Evolutionary conservation across 331 rosid species (phyloP).

Genomic region (Quercus phellos): DNA sequence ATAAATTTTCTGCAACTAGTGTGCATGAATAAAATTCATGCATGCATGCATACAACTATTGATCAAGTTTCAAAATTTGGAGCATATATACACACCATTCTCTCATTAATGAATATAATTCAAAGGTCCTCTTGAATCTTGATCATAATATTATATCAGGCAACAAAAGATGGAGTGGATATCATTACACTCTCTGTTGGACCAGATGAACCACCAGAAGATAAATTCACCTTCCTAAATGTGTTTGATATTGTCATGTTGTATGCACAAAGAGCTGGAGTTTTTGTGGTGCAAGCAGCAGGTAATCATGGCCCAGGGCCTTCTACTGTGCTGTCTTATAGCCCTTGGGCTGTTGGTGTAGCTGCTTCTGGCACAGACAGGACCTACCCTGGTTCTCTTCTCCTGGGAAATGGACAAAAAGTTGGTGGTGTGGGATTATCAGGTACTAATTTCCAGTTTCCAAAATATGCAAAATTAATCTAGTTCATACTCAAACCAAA

Average conservation of each 20-base stretch:
- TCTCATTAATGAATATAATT: background rate
- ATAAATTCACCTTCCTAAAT: conserved; percentile 50
- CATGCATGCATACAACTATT: background rate
- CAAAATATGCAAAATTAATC: background rate
- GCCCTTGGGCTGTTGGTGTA: conserved; percentile 77
- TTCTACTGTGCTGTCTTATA: conserved; percentile 62
- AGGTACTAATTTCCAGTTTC: conserved; percentile 27
- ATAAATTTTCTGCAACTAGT: too few relatives aligned
- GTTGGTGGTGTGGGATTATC: conserved; percentile 58
- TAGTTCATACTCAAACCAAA: background rate
- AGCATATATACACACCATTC: background rate
- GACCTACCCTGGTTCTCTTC: conserved; percentile 41
- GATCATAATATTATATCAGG: conserved; percentile 30
- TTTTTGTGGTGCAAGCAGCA: conserved; percentile 76
- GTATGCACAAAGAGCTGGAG: conserved; percentile 73
- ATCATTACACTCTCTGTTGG: conserved; percentile 65
- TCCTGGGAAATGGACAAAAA: conserved; percentile 59
- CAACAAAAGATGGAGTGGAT: conserved; percentile 75
- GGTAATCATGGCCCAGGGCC: conserved; percentile 71
- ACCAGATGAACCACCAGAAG: conserved; percentile 63
- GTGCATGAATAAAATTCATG: background rate
- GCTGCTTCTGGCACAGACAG: conserved; percentile 68
- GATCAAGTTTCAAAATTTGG: background rate
- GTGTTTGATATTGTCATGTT: conserved; percentile 53
- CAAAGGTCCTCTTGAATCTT: too few relatives aligned